Evolutionary conservation across 2,329 filamentous ascomycete species (phyloP).

Genomic region (Aspergillus pseudonomiae): DNA sequence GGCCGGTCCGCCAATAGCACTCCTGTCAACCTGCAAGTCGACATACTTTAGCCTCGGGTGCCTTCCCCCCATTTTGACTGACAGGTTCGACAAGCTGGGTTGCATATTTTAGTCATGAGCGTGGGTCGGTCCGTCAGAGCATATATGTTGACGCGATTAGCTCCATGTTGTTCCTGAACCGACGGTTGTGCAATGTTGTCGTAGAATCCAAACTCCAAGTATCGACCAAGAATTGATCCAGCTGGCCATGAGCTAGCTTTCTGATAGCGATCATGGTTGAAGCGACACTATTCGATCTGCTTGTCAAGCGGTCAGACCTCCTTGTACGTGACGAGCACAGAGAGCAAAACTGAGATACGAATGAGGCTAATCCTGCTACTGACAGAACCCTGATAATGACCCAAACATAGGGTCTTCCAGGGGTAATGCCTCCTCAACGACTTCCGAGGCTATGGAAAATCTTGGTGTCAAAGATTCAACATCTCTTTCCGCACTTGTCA

Average conservation of each 20-base stretch:
- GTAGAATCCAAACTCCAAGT: neutral
- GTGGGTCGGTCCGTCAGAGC: conserved; percentile 12
- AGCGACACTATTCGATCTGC: neutral
- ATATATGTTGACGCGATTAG: conserved; percentile 10
- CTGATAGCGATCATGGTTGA: conserved; percentile 9
- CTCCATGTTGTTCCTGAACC: neutral
- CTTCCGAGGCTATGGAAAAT: conserved; percentile 32
- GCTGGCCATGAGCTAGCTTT: neutral
- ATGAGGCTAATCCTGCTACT: neutral
- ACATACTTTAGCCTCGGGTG: conserved; percentile 18
- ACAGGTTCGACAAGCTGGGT: conserved; percentile 32
- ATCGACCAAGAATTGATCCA: neutral
- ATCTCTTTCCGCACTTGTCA: conserved; percentile 53
- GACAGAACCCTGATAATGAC: conserved; percentile 42
- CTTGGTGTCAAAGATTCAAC: conserved; percentile 45
- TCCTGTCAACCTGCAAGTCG: conserved; percentile 14
- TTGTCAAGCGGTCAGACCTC: conserved; percentile 6
- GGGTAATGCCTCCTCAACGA: conserved; percentile 40
- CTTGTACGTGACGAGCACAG: conserved; percentile 6
- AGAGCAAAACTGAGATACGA: neutral
- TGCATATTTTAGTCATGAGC: conserved; percentile 8
- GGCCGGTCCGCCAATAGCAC: conserved; percentile 12
- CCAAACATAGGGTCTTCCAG: conserved; percentile 47
- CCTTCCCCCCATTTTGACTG: conserved; percentile 18
- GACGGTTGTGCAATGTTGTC: neutral